phyloP scores from a whole-genome alignment of 352 stramenopile genomes.

The Globisporangium ultimum region DNA sequence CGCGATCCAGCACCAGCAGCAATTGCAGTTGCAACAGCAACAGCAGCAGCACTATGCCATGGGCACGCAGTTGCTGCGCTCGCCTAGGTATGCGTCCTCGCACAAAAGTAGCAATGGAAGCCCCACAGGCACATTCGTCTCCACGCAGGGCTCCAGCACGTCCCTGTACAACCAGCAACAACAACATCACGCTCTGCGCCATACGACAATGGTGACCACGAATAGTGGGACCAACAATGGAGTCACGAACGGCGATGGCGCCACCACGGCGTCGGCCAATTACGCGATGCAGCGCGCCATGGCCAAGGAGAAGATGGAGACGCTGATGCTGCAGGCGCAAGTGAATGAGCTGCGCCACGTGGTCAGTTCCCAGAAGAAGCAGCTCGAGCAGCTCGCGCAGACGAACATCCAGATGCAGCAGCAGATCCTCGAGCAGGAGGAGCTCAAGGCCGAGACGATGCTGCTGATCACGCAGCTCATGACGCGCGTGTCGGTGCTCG shows the following conservation, averaged over 20 bases:
- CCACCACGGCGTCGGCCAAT: neutral
- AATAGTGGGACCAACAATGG: neutral
- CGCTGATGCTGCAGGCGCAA: slow-evolving; percentile 27
- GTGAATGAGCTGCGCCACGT: slow-evolving; percentile 53
- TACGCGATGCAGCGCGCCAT: neutral
- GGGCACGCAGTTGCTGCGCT: slow-evolving; percentile 9
- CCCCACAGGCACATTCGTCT: slow-evolving; percentile 11
- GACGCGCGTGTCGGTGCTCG: slow-evolving; percentile 77
- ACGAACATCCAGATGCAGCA: slow-evolving; percentile 81
- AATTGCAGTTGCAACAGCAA: slow-evolving; percentile 18
- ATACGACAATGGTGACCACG: neutral
- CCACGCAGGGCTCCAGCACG: slow-evolving; percentile 4
- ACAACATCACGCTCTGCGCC: no score
- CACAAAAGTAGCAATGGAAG: slow-evolving; percentile 5
- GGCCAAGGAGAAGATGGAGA: slow-evolving; percentile 17
- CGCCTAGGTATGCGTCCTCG: slow-evolving; percentile 4
- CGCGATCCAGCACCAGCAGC: slow-evolving; percentile 26
- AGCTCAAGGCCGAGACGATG: slow-evolving; percentile 82
- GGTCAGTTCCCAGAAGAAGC: slow-evolving; percentile 53
- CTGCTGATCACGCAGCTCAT: slow-evolving; percentile 83
- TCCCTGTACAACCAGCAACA: slow-evolving; percentile 7
- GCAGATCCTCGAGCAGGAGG: slow-evolving; percentile 75
- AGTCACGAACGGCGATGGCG: no score
- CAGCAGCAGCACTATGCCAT: slow-evolving; percentile 19
- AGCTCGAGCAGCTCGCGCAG: slow-evolving; percentile 70